These are phyloP conservation scores for Phytophthora fragariaefolia DNA, from an alignment of 352 stramenopile genomes.

Conservation along the genomic window DNA sequence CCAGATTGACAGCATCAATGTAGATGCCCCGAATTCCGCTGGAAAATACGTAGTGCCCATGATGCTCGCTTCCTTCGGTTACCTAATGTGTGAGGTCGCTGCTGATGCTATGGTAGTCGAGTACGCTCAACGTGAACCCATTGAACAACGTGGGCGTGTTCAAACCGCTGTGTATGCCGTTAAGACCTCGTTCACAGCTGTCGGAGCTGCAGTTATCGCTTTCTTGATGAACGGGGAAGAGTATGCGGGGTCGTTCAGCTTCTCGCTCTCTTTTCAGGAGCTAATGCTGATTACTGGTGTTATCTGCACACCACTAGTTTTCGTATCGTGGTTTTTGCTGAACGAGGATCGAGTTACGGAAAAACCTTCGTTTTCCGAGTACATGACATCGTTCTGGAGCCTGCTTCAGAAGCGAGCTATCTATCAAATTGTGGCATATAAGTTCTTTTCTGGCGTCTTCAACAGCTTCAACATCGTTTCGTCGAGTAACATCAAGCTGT, in stretches of 20 bases:
- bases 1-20: constrained; percentile 45
- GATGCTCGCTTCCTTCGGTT: constrained; percentile 67
- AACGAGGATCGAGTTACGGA: constrained; percentile 39
- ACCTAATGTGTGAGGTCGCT: constrained; percentile 56
- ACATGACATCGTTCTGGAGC: constrained; percentile 55
- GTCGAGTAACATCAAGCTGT: constrained; percentile 52
- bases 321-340: constrained; percentile 50
- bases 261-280: constrained; percentile 51
- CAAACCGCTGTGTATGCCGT: constrained; percentile 59
- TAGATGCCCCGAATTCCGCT: constrained; percentile 32
- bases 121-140: constrained; percentile 55
- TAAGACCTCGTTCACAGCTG: constrained; percentile 45
- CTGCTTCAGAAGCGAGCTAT: constrained; percentile 52
- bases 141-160: constrained; percentile 48
- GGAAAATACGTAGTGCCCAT: constrained; percentile 58
- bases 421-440: constrained; percentile 58
- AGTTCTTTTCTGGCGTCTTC: constrained; percentile 68
- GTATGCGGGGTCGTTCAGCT: constrained; percentile 50
- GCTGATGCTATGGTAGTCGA: constrained; percentile 69
- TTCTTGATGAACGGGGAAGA: constrained; percentile 58
- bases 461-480: constrained; percentile 66
- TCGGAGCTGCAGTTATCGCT: constrained; percentile 48
- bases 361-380: constrained; percentile 28
- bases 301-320: constrained; percentile 37
- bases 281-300: constrained; percentile 49